Conservation (phyloP, 1,139 yeast species). For the Nadsonia commutata region DNA sequence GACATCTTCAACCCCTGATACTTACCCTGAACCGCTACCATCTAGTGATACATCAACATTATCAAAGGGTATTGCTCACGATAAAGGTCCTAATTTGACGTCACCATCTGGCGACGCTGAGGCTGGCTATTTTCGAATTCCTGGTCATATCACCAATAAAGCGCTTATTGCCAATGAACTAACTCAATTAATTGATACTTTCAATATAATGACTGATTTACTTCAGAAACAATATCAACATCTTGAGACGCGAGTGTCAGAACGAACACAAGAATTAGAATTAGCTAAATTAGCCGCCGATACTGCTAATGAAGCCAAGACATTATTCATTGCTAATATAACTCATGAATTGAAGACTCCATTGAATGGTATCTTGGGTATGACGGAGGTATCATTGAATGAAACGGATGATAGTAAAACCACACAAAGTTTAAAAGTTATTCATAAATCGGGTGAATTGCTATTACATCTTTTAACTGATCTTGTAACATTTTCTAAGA, state of each 20-base stretch:
- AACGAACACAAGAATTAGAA: constrained; percentile 77
- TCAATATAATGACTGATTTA: constrained; percentile 83
- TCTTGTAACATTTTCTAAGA: constrained; percentile 74
- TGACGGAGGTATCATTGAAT: constrained; percentile 88
- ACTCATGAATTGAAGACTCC: constrained; percentile 95
- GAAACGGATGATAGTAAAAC: constrained; percentile 56
- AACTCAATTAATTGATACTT: constrained; percentile 75
- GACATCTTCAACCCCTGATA: no score
- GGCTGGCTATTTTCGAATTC: neutral
- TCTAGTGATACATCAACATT: no score
- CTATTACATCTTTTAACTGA: constrained; percentile 79
- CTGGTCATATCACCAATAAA: neutral
- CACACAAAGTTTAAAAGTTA: constrained; percentile 55
- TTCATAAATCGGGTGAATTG: constrained; percentile 78
- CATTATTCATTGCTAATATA: constrained; percentile 87
- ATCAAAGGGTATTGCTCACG: no score
- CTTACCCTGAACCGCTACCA: no score
- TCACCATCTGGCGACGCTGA: no score
- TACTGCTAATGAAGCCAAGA: constrained; percentile 86
- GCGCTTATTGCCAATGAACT: constrained; percentile 65
- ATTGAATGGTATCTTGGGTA: constrained; percentile 85
- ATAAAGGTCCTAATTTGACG: no score
- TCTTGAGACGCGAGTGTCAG: constrained; percentile 78
- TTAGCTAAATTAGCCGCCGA: constrained; percentile 84
- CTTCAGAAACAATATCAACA: constrained; percentile 69